Percentiles rank a stretch among this genome's conserved stretches.
phyloP scores from a whole-genome alignment of 352 stramenopile genomes.

The Phytophthora europaea region DNA sequence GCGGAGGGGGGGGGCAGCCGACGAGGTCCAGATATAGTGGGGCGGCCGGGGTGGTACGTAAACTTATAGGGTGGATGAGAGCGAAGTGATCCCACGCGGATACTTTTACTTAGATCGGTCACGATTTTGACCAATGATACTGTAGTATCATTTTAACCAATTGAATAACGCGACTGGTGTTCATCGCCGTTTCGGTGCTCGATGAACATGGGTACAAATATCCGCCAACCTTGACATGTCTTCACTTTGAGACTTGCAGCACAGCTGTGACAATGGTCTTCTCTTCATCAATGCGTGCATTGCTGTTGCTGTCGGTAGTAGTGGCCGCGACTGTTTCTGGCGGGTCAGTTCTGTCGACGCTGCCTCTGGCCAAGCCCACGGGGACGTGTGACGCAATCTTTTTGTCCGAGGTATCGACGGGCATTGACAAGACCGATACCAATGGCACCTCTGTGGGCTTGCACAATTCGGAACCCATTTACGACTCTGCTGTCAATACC shows the following conservation, averaged over 20 bases:
- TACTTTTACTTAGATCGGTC: background rate
- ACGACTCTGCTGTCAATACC: background rate
- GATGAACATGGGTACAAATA: slow-evolving; percentile 24
- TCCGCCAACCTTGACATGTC: background rate
- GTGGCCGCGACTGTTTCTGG: background rate
- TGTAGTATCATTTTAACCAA: background rate
- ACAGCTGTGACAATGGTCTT: too few species aligned
- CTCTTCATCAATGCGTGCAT: too few species aligned
- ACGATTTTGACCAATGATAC: slow-evolving; percentile 16
- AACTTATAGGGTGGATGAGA: background rate
- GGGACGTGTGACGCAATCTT: slow-evolving; percentile 24
- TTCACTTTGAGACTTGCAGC: slow-evolving; percentile 6
- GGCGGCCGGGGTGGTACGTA: background rate
- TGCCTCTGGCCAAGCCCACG: background rate
- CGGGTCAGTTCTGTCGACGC: slow-evolving; percentile 9
- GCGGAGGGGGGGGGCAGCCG: background rate
- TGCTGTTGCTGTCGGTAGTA: slow-evolving; percentile 3
- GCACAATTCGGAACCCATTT: background rate
- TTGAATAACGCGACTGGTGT: background rate
- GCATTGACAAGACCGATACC: slow-evolving; percentile 1
- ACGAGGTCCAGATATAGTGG: background rate
- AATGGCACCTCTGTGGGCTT: background rate
- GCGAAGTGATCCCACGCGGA: background rate
- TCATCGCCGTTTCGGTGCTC: slow-evolving; percentile 31
- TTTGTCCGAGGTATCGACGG: slow-evolving; percentile 11